A percentile compares a stretch with the other conserved stretches of the same genome.
These are phyloP conservation scores for Plantago coronopus DNA, from an alignment of 305 asterid species.

Conservation along the genomic window DNA sequence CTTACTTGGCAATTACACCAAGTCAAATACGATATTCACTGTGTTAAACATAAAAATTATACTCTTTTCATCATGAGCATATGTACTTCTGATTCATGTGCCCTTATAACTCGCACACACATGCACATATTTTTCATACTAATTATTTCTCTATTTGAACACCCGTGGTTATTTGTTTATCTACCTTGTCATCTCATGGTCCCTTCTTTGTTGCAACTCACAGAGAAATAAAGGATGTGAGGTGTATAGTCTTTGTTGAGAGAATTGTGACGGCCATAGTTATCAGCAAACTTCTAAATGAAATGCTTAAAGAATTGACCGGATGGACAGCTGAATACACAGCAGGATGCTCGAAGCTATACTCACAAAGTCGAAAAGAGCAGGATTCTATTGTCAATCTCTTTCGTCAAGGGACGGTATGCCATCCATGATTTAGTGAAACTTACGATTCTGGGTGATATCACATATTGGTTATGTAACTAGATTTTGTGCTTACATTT, in stretches of 20 bases:
- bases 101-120: background rate
- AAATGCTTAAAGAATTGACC: conserved; percentile 40
- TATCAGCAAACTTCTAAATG: conserved; percentile 51
- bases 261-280: conserved; percentile 74
- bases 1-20: background rate
- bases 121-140: background rate
- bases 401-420: conserved; percentile 67
- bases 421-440: conserved; percentile 17
- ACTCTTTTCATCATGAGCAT: no score
- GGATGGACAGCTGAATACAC: conserved; percentile 78
- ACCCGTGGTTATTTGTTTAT: background rate
- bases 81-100: background rate
- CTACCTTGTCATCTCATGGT: conserved; percentile 1
- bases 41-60: no score
- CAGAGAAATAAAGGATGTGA: conserved; percentile 61
- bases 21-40: background rate
- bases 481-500: conserved; percentile 1
- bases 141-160: background rate
- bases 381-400: conserved; percentile 59
- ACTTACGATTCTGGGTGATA: background rate
- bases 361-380: conserved; percentile 57
- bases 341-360: conserved; percentile 48
- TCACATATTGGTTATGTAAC: background rate
- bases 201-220: conserved; percentile 11
- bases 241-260: conserved; percentile 84